phyloP scores from a whole-genome alignment of 192 early-diverging fungal species.

The Chytriomyces sp. region DNA sequence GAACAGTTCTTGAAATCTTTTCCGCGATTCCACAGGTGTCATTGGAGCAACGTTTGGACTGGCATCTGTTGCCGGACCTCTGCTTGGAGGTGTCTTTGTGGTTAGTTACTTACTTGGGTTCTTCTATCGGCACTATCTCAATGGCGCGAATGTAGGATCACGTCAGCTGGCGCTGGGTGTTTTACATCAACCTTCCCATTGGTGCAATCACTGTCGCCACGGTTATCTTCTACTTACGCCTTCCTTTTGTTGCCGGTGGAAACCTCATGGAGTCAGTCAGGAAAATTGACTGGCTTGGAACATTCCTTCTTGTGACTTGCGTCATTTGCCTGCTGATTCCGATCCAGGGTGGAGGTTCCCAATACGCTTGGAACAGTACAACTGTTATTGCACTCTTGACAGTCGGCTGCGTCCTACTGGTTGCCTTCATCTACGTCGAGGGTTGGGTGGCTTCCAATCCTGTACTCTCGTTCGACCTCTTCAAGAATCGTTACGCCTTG shows the following conservation, averaged over 20 bases:
- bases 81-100: conserved; percentile 85
- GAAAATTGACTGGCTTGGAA: conserved; percentile 68
- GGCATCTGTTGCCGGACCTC: conserved; percentile 76
- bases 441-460: conserved; percentile 63
- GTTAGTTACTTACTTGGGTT: conserved; percentile 9
- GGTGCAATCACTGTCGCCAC: conserved; percentile 64
- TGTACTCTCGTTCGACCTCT: conserved; percentile 63
- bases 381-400: conserved; percentile 66
- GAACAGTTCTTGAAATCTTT: too few relatives aligned
- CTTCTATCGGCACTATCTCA: background rate
- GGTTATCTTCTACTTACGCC: conserved; percentile 57
- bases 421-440: conserved; percentile 65
- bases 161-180: conserved; percentile 49
- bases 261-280: conserved; percentile 64
- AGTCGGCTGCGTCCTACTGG: conserved; percentile 49
- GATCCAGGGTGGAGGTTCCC: conserved; percentile 70
- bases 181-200: conserved; percentile 81
- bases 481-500: conserved; percentile 46
- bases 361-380: conserved; percentile 58
- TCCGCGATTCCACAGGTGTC: conserved; percentile 76
- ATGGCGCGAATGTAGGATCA: conserved; percentile 50
- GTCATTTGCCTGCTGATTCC: conserved; percentile 67
- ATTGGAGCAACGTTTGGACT: conserved; percentile 76
- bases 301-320: conserved; percentile 25
- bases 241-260: conserved; percentile 49